Conservation (phyloP, 176 grass and related monocot species). For the Phoenix roebelenii region DNA sequence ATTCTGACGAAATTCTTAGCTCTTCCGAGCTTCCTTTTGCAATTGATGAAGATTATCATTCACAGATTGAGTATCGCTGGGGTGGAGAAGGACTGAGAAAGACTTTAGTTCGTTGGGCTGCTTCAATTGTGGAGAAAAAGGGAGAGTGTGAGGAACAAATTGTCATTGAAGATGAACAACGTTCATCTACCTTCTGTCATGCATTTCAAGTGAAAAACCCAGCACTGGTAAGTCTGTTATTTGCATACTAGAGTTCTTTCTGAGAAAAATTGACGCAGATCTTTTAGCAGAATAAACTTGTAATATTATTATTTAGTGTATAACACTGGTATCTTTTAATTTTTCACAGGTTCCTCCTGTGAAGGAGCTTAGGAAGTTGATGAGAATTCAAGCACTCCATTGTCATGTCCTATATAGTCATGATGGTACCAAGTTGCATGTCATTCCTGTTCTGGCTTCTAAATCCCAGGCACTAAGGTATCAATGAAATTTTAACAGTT, state of each 20-base stretch:
- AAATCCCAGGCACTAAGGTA: slow-evolving; percentile 79
- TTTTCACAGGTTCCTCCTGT: slow-evolving; percentile 50
- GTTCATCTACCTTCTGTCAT: slow-evolving; percentile 59
- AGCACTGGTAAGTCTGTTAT: slow-evolving; percentile 37
- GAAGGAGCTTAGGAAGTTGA: slow-evolving; percentile 63
- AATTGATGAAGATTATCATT: slow-evolving; percentile 68
- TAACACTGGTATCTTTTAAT: background rate
- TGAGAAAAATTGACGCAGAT: too few species aligned
- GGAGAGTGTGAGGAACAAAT: slow-evolving; percentile 38
- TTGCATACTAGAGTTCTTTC: too few species aligned
- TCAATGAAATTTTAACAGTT: slow-evolving; percentile 8
- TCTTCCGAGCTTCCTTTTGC: slow-evolving; percentile 59
- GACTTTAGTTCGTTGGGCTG: slow-evolving; percentile 59
- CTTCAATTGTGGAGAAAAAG: slow-evolving; percentile 35
- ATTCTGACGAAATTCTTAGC: slow-evolving; percentile 56
- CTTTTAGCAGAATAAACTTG: too few species aligned
- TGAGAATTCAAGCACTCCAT: slow-evolving; percentile 79
- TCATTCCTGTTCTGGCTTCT: slow-evolving; percentile 79
- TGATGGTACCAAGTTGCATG: slow-evolving; percentile 68
- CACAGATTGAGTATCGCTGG: slow-evolving; percentile 86
- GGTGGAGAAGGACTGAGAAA: slow-evolving; percentile 78
- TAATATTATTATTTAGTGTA: too few species aligned
- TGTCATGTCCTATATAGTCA: slow-evolving; percentile 86
- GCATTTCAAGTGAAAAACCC: slow-evolving; percentile 64
- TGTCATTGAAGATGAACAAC: slow-evolving; percentile 50